These are phyloP conservation scores for Cyclospora cayetanensis DNA, from an alignment of 169 alveolate genomes.

Conservation along the genomic window DNA sequence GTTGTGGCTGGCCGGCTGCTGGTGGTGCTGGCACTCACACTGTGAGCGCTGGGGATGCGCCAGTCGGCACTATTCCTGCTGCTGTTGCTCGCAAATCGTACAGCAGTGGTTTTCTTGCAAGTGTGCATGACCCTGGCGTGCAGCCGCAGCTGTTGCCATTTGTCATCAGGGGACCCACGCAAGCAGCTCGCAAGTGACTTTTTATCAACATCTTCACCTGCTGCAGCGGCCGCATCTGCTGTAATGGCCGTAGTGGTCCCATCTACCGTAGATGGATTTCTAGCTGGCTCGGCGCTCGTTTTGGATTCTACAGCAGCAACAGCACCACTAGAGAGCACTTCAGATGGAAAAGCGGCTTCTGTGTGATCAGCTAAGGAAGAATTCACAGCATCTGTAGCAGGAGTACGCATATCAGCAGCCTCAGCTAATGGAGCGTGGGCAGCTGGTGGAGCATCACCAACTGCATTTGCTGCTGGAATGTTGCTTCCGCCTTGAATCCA, in stretches of 20 bases:
- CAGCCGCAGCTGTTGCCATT: neutral
- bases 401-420: neutral
- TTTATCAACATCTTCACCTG: neutral
- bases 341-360: neutral
- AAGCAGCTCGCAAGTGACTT: neutral
- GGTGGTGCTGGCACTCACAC: neutral
- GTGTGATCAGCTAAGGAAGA: neutral
- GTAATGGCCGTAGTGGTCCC: neutral
- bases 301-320: too few relatives aligned
- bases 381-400: neutral
- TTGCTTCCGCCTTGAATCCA: neutral
- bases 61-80: neutral
- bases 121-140: neutral
- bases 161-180: neutral
- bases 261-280: too few relatives aligned
- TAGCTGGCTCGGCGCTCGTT: too few relatives aligned
- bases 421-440: slow-evolving; percentile 9
- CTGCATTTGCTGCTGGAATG: slow-evolving; percentile 25
- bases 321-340: neutral
- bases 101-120: neutral
- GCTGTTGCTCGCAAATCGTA: neutral
- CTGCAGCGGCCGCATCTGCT: neutral
- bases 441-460: neutral
- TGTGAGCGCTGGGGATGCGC: neutral
- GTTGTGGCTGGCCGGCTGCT: neutral